Evolutionary conservation across 306 rosid genomes (phyloP).

Genomic region (Lagenaria siceraria): DNA sequence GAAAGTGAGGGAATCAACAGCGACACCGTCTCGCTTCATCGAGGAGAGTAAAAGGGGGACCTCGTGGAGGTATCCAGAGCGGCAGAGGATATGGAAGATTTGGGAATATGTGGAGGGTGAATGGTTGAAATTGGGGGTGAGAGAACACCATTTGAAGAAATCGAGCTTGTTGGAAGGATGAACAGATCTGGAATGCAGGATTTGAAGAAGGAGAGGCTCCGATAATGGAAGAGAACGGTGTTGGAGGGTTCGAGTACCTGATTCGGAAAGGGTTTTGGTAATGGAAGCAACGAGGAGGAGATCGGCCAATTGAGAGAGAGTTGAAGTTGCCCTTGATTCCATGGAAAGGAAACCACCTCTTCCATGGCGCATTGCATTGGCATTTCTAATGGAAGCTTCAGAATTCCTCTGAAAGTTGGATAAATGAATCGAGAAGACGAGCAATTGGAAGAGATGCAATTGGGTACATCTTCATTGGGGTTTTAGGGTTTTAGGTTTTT

Average conservation of each 20-base stretch:
- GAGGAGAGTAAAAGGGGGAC: slow-evolving; percentile 30
- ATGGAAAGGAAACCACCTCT: slow-evolving; percentile 12
- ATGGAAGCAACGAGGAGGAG: slow-evolving; percentile 49
- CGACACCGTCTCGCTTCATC: slow-evolving; percentile 39
- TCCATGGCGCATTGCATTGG: slow-evolving; percentile 37
- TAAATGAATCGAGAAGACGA: not conserved
- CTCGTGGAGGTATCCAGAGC: slow-evolving; percentile 29
- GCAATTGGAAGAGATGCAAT: not conserved
- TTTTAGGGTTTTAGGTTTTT: no score
- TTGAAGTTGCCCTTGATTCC: not conserved
- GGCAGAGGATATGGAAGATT: slow-evolving; percentile 33
- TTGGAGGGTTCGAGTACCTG: slow-evolving; percentile 42
- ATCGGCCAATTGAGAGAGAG: slow-evolving; percentile 28
- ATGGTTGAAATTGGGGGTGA: slow-evolving; percentile 14
- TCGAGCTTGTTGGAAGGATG: slow-evolving; percentile 51
- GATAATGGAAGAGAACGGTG: slow-evolving; percentile 32
- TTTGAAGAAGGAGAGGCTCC: slow-evolving; percentile 34
- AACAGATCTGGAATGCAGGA: slow-evolving; percentile 38
- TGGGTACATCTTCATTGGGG: not conserved
- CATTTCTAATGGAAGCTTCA: not conserved
- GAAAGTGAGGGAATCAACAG: slow-evolving; percentile 39
- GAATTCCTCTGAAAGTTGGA: not conserved
- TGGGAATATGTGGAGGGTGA: slow-evolving; percentile 34
- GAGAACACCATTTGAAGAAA: slow-evolving; percentile 53
- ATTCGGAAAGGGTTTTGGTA: slow-evolving; percentile 38